phyloP scores from a whole-genome alignment of 1,284 basidiomycete species.

The Microbotryum silenes-acaulis region DNA sequence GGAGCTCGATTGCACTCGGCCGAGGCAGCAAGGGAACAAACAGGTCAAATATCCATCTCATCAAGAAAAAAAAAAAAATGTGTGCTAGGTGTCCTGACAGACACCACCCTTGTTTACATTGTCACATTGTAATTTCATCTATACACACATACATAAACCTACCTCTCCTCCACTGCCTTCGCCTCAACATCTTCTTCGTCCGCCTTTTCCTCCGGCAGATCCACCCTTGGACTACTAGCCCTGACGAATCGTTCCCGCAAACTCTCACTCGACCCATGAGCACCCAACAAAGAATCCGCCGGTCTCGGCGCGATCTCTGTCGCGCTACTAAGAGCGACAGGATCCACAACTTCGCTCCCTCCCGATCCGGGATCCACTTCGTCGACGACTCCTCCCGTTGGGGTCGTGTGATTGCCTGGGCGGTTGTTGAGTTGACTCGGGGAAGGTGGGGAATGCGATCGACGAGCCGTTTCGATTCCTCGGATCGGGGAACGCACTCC shows the following conservation, averaged over 20 bases:
- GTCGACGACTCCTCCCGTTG: conserved; percentile 31
- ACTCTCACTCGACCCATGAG: background rate
- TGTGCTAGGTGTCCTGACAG: too few relatives aligned
- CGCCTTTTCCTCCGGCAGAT: conserved; percentile 2
- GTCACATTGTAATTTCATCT: background rate
- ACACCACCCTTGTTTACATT: background rate
- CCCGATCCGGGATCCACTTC: conserved; percentile 29
- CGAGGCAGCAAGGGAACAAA: conserved; percentile 1
- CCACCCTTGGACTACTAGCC: conserved; percentile 25
- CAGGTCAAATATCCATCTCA: background rate
- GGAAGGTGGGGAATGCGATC: too few relatives aligned
- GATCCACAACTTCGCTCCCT: conserved; percentile 14
- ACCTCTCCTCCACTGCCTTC: background rate
- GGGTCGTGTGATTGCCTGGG: conserved; percentile 7
- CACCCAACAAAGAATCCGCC: background rate
- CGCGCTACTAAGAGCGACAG: conserved; percentile 18
- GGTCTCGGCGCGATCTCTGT: background rate
- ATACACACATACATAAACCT: background rate
- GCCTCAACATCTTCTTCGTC: background rate
- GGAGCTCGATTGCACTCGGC: background rate
- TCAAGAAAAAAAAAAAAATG: too few relatives aligned
- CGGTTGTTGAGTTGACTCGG: too few relatives aligned
- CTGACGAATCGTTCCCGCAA: conserved; percentile 25
- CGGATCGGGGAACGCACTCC: too few relatives aligned
- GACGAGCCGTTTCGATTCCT: too few relatives aligned